Conservation (phyloP, 2,329 filamentous ascomycete species). For the Aspergillus uvarum region DNA sequence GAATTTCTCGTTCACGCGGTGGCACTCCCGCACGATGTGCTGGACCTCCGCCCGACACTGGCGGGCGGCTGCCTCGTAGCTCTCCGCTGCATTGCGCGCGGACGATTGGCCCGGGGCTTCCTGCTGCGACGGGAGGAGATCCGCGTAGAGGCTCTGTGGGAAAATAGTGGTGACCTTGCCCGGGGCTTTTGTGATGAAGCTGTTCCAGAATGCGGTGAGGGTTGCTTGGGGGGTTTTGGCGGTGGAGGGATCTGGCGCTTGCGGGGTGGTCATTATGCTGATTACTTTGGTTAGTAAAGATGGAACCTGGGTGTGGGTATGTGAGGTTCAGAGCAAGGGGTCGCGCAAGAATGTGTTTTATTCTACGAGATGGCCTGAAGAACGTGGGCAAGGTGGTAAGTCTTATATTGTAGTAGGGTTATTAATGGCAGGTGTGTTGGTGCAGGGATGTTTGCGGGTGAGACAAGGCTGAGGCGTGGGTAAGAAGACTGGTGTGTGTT, state of each 20-base stretch:
- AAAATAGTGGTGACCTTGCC: neutral
- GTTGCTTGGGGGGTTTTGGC: neutral
- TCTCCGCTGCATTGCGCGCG: neutral
- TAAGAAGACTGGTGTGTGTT: too few relatives aligned
- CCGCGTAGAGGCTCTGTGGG: neutral
- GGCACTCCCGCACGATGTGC: neutral
- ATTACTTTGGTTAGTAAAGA: neutral
- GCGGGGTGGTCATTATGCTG: neutral
- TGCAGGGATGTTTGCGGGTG: too few relatives aligned
- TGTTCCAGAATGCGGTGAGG: neutral
- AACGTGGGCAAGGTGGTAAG: too few relatives aligned
- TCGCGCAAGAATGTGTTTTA: too few relatives aligned
- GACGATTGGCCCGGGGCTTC: neutral
- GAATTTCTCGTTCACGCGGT: constrained; percentile 1
- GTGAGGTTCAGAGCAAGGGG: too few relatives aligned
- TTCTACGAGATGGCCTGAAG: too few relatives aligned
- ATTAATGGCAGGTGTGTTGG: too few relatives aligned
- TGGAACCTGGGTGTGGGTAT: too few relatives aligned
- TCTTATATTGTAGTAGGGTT: too few relatives aligned
- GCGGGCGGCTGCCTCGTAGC: neutral
- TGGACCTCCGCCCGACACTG: neutral
- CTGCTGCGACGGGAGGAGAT: neutral
- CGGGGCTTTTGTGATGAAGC: neutral
- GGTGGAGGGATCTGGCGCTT: neutral
- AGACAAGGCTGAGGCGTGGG: too few relatives aligned